Percentiles rank a stretch among this genome's conserved stretches.
Conservation (phyloP, 805 yeast genomes). For the Kodamaea kakaduensis region DNA sequence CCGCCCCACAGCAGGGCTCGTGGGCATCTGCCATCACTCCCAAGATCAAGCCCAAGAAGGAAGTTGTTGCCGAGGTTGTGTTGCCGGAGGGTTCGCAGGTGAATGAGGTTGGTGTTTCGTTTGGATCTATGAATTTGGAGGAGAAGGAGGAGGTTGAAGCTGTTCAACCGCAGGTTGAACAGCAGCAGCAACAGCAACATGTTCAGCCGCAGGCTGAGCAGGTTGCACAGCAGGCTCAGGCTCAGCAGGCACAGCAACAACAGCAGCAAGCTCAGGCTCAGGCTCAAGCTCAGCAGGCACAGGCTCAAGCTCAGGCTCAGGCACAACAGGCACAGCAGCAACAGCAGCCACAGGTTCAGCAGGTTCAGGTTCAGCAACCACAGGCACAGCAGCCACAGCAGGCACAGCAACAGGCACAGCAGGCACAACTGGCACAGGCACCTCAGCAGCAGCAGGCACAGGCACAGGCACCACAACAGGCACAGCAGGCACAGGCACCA, state of each 20-base stretch:
- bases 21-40: constrained; percentile 70
- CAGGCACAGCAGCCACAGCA: constrained; percentile 8
- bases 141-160: constrained; percentile 28
- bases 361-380: constrained; percentile 1
- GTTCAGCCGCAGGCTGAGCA: constrained; percentile 8
- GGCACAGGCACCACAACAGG: constrained; percentile 7
- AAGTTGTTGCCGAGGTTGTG: constrained; percentile 28
- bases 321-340: constrained; percentile 13
- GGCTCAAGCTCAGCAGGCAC: constrained; percentile 10
- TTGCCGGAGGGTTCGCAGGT: constrained; percentile 50
- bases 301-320: constrained; percentile 1
- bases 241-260: constrained; percentile 16
- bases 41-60: constrained; percentile 38
- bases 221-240: constrained; percentile 10
- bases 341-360: background rate
- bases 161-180: constrained; percentile 11
- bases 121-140: constrained; percentile 53
- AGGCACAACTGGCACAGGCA: no score
- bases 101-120: constrained; percentile 54
- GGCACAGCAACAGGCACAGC: constrained; percentile 8
- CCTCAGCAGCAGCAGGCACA: no score
- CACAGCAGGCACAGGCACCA: no score
- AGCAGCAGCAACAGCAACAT: constrained; percentile 12
- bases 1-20: constrained; percentile 49
- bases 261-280: constrained; percentile 20